Base-by-base conservation (phyloP, 176 grass and related monocot genomes). In the Juncus effusus region DNA sequence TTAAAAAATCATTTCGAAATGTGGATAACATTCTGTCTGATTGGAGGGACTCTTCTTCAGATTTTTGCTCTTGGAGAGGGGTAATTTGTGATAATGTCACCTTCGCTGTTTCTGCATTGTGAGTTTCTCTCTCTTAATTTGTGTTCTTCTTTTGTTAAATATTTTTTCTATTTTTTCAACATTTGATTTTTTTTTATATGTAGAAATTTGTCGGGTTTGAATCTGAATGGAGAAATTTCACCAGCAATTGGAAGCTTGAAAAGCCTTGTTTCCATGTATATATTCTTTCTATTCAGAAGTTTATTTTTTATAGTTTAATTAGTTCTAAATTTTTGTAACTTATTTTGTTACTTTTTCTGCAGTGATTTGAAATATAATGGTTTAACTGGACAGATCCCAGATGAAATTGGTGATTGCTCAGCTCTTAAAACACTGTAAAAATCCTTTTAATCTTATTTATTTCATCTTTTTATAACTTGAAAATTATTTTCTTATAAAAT, bases 1-100 rank as follows among this genome's bases (percentile, higher is more conserved):
- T 99, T 51, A 99, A 94, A 58, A 99, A 94, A 72, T 94, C 95
- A 2, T 94, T 99, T 75, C 75, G 95, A 57, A 99, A 99, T 79
- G 86, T 90, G 47, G 95, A 83, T 67, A 99, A 99, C 61, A 76
- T 85, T 47, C 69, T 99, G 68, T 99, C 93, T 69, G 89, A 99
- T 76, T 99, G 95, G 95, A 75, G 72, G 1, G 82, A 84, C 5
- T 77, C 76, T 38, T 63, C 45, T 10, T 70, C 82, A 4, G 82
- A 79, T 36, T 71, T 82, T 65, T 99, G 95, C 42, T 94, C 83
- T 35, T 99, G 95, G 95, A 83, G 95, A 73, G 89, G 95, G 14
- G 89, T 99, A 14, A 44, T 84, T 10, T 99, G 95, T 74, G 95
- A 99, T 76, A 94, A 99, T 63, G 86, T 83, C 11, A 99, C 95